Base-by-base conservation (phyloP, 2,329 filamentous ascomycete genomes). In the Fusarium mangiferae region DNA sequence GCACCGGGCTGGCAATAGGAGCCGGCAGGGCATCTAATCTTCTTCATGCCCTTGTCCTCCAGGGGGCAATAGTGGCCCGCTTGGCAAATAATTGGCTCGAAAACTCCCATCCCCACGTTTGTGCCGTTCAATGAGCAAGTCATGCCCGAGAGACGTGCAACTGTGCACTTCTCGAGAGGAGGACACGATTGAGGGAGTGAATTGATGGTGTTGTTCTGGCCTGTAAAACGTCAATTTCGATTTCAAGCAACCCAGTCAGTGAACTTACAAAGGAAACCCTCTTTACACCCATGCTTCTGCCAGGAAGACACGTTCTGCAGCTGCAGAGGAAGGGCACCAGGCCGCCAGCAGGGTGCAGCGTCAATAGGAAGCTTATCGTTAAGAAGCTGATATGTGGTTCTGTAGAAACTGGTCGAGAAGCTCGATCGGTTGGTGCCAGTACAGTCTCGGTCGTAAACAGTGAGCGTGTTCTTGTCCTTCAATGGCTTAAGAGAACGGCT, bases 1-100 rank as follows among this genome's bases (percentile, higher is more conserved):
- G 85, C 84, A 11, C 88, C 88, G 1, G 83, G 83, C 36, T 87
- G 87, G 68, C 88, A 90, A 70, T 87, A 90, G 6, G 82, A 81
- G 30, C 87, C 87, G 14, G 80, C 67, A 0, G 86, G 87, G 58
- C 88, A 90, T 15, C 67, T 56, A 8, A 85, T 71, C 48, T 81
- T 82, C 62, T 84, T 74, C 46, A 79, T 83, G 15, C 85, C 85
- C 28, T 75, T 62, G 9, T 62, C 62, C 9, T 74, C 62, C 4
- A 62, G 39, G 3, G 87, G 87, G 56, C 88, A 90, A 69, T 88
- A 89, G 57, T 78, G 81, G 6, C 87, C 87, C 42, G 82, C 72
- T 45, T 82, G 81, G 74, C 88, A 90, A 13, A 89, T 77, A 7
- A 87, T 80, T 3, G 88, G 88, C 70, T 90, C 88, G 58, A 86